A percentile compares a stretch with the other conserved stretches of the same genome.
Conservation (phyloP, 805 yeast species). For the Metschnikowia borealis region DNA sequence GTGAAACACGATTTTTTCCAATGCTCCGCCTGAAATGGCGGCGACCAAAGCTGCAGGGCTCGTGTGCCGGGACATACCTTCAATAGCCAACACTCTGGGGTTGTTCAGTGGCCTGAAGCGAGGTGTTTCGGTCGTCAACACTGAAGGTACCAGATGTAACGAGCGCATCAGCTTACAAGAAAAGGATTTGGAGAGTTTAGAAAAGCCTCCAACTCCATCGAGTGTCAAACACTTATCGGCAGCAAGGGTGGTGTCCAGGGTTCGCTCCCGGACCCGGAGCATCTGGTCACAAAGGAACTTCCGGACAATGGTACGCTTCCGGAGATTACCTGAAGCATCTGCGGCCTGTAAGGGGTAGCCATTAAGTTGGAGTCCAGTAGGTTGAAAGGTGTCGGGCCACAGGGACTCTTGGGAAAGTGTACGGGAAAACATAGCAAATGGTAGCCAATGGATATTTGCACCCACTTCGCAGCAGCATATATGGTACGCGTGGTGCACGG, state of each 20-base stretch:
- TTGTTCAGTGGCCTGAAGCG: background rate
- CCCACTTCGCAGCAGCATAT: constrained; percentile 5
- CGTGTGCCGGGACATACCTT: constrained; percentile 38
- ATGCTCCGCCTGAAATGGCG: constrained; percentile 66
- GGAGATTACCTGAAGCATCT: constrained; percentile 3
- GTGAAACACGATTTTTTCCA: constrained; percentile 46
- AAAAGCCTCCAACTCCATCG: background rate
- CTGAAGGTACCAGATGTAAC: background rate
- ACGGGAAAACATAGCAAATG: constrained; percentile 13
- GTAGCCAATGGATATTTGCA: constrained; percentile 10
- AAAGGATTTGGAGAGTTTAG: background rate
- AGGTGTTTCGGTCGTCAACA: background rate
- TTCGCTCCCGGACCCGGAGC: constrained; percentile 10
- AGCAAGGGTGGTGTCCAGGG: background rate
- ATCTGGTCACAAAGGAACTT: constrained; percentile 13
- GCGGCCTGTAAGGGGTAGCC: background rate
- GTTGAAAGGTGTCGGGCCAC: background rate
- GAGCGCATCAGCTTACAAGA: background rate
- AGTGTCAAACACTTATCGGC: background rate
- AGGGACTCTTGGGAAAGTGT: background rate
- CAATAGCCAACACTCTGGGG: constrained; percentile 28
- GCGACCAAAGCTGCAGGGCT: constrained; percentile 49
- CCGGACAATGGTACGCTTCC: constrained; percentile 12
- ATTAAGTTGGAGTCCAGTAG: background rate
- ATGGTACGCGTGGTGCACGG: background rate